These are phyloP conservation scores for Penicillium crystallinum DNA, from an alignment of 495 filamentous ascomycete genomes.

Conservation along the genomic window DNA sequence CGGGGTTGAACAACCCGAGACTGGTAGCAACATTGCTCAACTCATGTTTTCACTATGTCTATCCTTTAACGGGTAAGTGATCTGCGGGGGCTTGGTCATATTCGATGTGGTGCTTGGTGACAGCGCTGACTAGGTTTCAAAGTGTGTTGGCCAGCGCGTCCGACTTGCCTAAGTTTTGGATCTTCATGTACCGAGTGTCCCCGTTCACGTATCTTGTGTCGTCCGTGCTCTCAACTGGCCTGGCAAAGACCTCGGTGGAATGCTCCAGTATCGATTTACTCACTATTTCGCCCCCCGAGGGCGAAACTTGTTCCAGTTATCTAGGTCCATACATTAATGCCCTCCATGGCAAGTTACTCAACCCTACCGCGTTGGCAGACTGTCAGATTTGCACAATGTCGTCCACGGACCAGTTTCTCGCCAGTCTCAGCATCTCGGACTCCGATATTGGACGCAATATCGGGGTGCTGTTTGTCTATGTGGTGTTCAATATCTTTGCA, in stretches of 20 bases:
- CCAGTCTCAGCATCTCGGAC: conserved; percentile 43
- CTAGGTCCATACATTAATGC: conserved; percentile 43
- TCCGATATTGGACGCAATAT: conserved; percentile 64
- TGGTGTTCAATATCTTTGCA: conserved; percentile 71
- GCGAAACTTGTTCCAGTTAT: conserved; percentile 55
- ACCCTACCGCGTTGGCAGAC: conserved; percentile 43
- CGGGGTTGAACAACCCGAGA: conserved; percentile 60
- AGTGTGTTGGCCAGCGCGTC: conserved; percentile 64
- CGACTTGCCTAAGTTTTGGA: conserved; percentile 69
- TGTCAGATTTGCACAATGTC: conserved; percentile 60
- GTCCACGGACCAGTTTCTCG: conserved; percentile 60
- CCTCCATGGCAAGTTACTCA: conserved; percentile 49
- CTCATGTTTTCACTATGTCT: conserved; percentile 62
- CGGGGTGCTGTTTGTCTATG: conserved; percentile 63
- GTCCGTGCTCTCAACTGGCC: conserved; percentile 55
- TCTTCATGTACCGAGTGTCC: conserved; percentile 77
- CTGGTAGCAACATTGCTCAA: conserved; percentile 60
- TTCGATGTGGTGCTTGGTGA: not conserved
- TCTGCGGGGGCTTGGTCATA: not conserved
- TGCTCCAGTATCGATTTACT: conserved; percentile 61
- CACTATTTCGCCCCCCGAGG: conserved; percentile 46
- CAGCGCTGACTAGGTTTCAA: conserved; percentile 5
- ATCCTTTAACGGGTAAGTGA: conserved; percentile 58
- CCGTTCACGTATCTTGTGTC: conserved; percentile 69
- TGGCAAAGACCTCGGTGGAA: conserved; percentile 53